A percentile compares a stretch with the other conserved stretches of the same genome.
phyloP scores from a whole-genome alignment of 306 rosid genomes.

The Sindora glabra region DNA sequence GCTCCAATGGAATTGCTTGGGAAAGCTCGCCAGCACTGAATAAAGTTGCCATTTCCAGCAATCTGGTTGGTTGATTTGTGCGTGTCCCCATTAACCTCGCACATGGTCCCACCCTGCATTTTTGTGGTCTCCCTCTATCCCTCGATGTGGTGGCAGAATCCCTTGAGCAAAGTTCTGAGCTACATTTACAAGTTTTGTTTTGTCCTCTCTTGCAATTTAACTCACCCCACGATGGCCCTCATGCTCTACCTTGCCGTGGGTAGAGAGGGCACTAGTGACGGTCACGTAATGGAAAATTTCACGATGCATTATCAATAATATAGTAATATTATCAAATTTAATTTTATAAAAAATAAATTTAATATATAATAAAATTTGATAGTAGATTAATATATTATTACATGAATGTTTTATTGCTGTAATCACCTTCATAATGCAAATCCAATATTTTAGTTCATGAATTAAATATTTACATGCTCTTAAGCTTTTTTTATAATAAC shows the following conservation, averaged over 20 bases:
- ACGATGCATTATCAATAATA: too few species aligned
- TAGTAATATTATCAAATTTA: too few species aligned
- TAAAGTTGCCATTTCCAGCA: conserved; percentile 24
- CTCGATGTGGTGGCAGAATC: conserved; percentile 9
- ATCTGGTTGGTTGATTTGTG: conserved; percentile 28
- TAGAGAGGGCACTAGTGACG: too few species aligned
- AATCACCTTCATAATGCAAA: too few species aligned
- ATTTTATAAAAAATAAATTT: too few species aligned
- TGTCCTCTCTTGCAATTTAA: conserved; percentile 9
- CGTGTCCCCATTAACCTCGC: conserved; percentile 31
- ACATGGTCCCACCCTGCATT: conserved; percentile 31
- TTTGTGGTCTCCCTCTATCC: conserved; percentile 31
- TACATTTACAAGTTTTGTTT: conserved; percentile 8
- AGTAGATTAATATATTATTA: too few species aligned
- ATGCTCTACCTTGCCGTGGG: conserved; percentile 18
- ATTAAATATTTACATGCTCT: too few species aligned
- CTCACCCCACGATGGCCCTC: neutral
- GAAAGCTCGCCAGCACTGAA: conserved; percentile 14
- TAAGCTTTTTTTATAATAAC: too few species aligned
- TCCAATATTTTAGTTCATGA: too few species aligned
- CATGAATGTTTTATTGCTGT: too few species aligned
- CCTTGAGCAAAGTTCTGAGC: conserved; percentile 10
- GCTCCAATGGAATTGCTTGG: conserved; percentile 40
- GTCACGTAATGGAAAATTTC: too few species aligned
- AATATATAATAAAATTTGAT: too few species aligned